phyloP scores from a whole-genome alignment of 1,284 basidiomycete genomes.

The Stereum hirsutum region DNA sequence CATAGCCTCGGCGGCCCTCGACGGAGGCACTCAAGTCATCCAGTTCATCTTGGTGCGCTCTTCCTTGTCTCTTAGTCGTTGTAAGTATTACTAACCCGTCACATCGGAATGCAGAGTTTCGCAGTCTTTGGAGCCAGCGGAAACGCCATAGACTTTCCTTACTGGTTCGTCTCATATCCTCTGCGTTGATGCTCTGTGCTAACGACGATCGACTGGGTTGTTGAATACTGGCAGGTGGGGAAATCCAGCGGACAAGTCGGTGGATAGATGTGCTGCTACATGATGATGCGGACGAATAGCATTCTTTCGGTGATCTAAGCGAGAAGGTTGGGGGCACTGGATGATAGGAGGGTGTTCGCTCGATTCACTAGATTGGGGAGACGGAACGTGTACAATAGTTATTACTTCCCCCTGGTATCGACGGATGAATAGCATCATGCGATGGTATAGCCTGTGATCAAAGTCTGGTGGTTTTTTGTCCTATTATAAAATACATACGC shows the following conservation, averaged over 20 bases:
- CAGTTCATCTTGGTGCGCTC: conserved; percentile 31
- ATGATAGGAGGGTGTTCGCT: no score
- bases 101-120: conserved; percentile 36
- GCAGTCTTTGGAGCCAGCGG: conserved; percentile 62
- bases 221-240: conserved; percentile 34
- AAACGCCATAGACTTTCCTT: conserved; percentile 43
- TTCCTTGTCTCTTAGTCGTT: not conserved
- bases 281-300: no score
- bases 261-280: conserved; percentile 15
- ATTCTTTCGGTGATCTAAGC: no score
- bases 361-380: no score
- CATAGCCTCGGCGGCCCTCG: conserved; percentile 34
- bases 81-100: not conserved
- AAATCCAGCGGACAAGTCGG: conserved; percentile 25
- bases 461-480: no score
- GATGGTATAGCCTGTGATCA: no score
- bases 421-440: no score
- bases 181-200: conserved; percentile 1
- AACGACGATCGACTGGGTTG: not conserved
- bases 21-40: conserved; percentile 39
- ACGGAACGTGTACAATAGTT: no score
- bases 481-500: no score
- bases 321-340: no score
- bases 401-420: no score
- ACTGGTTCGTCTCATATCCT: conserved; percentile 14